Conservation (phyloP, 345 rosid genomes). For the Populus deltoides region DNA sequence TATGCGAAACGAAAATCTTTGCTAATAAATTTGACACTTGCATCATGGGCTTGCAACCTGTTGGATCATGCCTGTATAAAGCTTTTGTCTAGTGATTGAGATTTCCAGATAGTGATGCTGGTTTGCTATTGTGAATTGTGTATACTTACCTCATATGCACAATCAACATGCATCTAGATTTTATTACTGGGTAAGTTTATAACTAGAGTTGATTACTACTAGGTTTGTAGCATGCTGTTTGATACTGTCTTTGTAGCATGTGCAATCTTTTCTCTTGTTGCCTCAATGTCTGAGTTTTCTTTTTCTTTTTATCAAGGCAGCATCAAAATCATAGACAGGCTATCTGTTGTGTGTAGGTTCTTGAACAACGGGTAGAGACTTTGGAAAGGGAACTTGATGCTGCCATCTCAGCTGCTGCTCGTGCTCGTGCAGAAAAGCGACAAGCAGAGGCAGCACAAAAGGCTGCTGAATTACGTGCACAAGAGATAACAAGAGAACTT, state of each 20-base stretch:
- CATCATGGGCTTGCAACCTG: background rate
- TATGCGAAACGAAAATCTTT: background rate
- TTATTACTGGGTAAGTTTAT: background rate
- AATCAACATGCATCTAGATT: background rate
- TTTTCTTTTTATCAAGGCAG: background rate
- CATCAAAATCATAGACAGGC: background rate
- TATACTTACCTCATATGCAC: background rate
- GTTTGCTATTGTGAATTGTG: background rate
- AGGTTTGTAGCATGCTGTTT: background rate
- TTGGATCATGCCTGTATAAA: background rate
- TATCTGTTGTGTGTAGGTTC: slow-evolving; percentile 52
- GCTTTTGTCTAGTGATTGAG: background rate
- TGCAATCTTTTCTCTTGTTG: background rate
- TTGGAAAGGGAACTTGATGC: slow-evolving; percentile 95
- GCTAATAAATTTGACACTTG: background rate
- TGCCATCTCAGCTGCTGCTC: slow-evolving; percentile 92
- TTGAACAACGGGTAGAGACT: slow-evolving; percentile 94
- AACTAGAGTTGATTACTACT: background rate
- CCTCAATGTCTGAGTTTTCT: background rate
- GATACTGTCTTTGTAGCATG: background rate
- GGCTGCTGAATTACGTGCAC: slow-evolving; percentile 77
- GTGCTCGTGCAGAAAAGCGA: slow-evolving; percentile 85
- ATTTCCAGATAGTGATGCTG: background rate
- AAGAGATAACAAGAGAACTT: slow-evolving; percentile 77
- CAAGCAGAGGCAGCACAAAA: slow-evolving; percentile 90